Evolutionary conservation across 768 basidiomycete genomes (phyloP).

Genomic region (Termitomyces sp.): DNA sequence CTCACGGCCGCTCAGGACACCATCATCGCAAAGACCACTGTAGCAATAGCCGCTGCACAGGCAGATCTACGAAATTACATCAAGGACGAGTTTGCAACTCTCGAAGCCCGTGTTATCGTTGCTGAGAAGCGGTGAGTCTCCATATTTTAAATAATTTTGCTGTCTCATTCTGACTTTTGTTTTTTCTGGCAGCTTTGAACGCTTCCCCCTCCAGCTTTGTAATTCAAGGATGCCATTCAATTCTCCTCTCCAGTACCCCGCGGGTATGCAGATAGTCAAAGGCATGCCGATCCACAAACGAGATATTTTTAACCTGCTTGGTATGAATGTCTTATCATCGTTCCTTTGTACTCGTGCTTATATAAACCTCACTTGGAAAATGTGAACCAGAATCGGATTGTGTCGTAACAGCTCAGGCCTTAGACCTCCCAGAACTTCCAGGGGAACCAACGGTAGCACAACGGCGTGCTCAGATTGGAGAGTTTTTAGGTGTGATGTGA

Average conservation of each 20-base stretch:
- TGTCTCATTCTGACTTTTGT: neutral
- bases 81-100: neutral
- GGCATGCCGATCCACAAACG: neutral
- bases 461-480: neutral
- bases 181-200: neutral
- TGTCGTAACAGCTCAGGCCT: neutral
- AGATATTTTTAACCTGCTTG: neutral
- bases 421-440: neutral
- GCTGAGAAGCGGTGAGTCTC: neutral
- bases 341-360: too few relatives aligned
- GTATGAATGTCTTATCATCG: neutral
- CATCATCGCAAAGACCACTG: neutral
- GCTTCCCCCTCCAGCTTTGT: neutral
- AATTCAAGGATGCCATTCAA: slow-evolving; percentile 2
- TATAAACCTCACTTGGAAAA: neutral
- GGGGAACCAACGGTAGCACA: neutral
- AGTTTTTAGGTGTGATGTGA: neutral
- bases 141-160: too few relatives aligned
- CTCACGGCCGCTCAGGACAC: neutral
- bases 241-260: slow-evolving; percentile 1
- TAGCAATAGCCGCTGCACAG: neutral
- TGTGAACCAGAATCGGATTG: neutral
- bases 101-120: neutral
- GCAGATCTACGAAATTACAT: neutral
- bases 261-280: neutral